phyloP scores from a whole-genome alignment of 129 eudicot species.

The Cynara cardunculus region DNA sequence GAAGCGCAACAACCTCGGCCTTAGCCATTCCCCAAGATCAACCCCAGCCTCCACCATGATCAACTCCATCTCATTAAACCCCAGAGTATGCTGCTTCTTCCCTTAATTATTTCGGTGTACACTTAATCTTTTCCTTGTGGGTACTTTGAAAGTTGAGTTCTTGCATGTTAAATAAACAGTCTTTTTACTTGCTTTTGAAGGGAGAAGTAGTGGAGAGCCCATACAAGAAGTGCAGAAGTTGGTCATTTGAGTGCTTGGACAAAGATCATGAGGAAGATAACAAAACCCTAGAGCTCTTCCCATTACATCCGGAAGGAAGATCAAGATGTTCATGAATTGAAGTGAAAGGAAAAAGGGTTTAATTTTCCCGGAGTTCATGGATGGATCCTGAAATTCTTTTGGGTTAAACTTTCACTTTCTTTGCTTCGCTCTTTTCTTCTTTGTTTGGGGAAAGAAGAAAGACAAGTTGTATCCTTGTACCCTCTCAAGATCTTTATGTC shows the following conservation, averaged over 20 bases:
- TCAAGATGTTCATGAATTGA: slow-evolving; percentile 31
- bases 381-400: slow-evolving; percentile 5
- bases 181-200: slow-evolving; percentile 20
- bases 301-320: slow-evolving; percentile 84
- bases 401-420: slow-evolving; percentile 24
- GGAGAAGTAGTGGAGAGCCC: slow-evolving; percentile 55
- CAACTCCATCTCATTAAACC: slow-evolving; percentile 41
- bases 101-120: background rate
- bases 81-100: slow-evolving; percentile 49
- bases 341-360: background rate
- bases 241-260: slow-evolving; percentile 65
- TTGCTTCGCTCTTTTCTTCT: slow-evolving; percentile 28
- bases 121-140: background rate
- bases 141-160: slow-evolving; percentile 18
- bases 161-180: slow-evolving; percentile 14
- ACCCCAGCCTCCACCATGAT: slow-evolving; percentile 35
- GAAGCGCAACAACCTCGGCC: slow-evolving; percentile 69
- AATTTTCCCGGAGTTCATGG: background rate
- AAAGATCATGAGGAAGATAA: slow-evolving; percentile 46
- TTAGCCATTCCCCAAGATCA: slow-evolving; percentile 47
- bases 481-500: slow-evolving; percentile 26
- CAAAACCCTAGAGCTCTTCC: slow-evolving; percentile 78
- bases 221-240: slow-evolving; percentile 73
- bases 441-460: slow-evolving; percentile 55
- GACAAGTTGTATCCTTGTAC: slow-evolving; percentile 45